A percentile compares a stretch with the other conserved stretches of the same genome.
phyloP scores from a whole-genome alignment of 306 rosid genomes.

The Prinsepia uniflora region DNA sequence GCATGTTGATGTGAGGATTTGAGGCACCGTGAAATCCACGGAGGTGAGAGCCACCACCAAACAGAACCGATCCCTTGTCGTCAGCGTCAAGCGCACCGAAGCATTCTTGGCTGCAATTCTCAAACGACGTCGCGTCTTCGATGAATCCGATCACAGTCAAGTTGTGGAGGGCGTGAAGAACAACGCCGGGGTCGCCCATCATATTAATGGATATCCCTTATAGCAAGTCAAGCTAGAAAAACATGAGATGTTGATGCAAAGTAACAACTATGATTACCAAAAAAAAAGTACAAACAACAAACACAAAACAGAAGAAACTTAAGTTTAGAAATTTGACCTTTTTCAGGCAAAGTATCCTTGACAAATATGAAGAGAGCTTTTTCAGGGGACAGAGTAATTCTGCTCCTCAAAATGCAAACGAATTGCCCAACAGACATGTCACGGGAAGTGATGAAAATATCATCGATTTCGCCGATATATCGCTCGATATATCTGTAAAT shows the following conservation, averaged over 20 bases:
- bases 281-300: no score
- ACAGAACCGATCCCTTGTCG: conserved; percentile 36
- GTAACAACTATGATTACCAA: no score
- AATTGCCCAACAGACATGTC: conserved; percentile 76
- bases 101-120: conserved; percentile 34
- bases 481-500: no score
- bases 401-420: conserved; percentile 58
- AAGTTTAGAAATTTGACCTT: conserved; percentile 33
- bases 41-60: no score
- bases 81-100: conserved; percentile 37
- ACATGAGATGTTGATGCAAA: neutral
- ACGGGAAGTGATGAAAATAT: no score
- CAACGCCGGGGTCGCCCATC: conserved; percentile 24
- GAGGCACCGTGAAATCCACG: no score
- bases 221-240: no score
- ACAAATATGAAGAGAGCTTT: conserved; percentile 85
- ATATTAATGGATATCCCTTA: no score
- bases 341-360: conserved; percentile 67
- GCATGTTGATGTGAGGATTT: no score
- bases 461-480: no score
- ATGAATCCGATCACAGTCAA: conserved; percentile 26
- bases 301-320: neutral
- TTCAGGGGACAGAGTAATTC: conserved; percentile 58
- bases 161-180: conserved; percentile 38
- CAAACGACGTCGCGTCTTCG: conserved; percentile 34